A percentile compares a stretch with the other conserved stretches of the same genome.
phyloP scores from a whole-genome alignment of 352 stramenopile species.

The Phytophthora tubulina region DNA sequence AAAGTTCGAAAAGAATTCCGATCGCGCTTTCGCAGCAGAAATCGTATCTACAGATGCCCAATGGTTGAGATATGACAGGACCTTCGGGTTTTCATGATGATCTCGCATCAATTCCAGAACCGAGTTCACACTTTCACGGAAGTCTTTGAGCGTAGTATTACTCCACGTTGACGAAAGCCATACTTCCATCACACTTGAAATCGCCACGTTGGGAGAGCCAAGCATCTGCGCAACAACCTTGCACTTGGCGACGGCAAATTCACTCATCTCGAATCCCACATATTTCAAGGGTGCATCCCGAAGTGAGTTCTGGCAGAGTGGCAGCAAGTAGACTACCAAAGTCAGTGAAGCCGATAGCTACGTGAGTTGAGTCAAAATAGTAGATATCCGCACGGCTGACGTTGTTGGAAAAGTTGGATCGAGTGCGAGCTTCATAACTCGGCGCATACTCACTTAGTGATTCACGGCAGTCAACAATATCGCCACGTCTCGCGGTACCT shows the following conservation, averaged over 20 bases:
- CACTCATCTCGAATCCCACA: slow-evolving; percentile 43
- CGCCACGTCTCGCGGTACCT: slow-evolving; percentile 3
- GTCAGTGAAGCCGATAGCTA: slow-evolving; percentile 39
- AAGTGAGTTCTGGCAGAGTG: slow-evolving; percentile 12
- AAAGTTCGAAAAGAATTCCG: slow-evolving; percentile 31
- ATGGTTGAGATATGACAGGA: slow-evolving; percentile 34
- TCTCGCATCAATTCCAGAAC: slow-evolving; percentile 14
- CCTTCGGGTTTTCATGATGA: slow-evolving; percentile 24
- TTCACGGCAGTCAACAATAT: slow-evolving; percentile 31
- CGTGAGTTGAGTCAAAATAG: slow-evolving; percentile 36
- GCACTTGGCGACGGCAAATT: slow-evolving; percentile 40
- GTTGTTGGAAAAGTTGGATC: slow-evolving; percentile 31
- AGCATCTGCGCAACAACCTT: slow-evolving; percentile 43
- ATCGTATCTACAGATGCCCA: slow-evolving; percentile 28
- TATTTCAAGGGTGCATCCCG: slow-evolving; percentile 18
- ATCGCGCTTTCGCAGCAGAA: slow-evolving; percentile 25
- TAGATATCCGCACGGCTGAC: slow-evolving; percentile 23
- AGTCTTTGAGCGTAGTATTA: slow-evolving; percentile 26
- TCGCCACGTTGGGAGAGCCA: slow-evolving; percentile 5
- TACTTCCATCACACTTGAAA: slow-evolving; percentile 39
- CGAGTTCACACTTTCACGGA: slow-evolving; percentile 14
- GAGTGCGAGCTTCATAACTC: slow-evolving; percentile 15
- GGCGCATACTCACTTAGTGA: background rate
- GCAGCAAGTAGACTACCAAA: slow-evolving; percentile 31
- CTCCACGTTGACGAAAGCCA: slow-evolving; percentile 44